Percentiles rank a stretch among this genome's conserved stretches.
These are phyloP conservation scores for Scutellaria baicalensis DNA, from an alignment of 257 asterid species.

Conservation along the genomic window DNA sequence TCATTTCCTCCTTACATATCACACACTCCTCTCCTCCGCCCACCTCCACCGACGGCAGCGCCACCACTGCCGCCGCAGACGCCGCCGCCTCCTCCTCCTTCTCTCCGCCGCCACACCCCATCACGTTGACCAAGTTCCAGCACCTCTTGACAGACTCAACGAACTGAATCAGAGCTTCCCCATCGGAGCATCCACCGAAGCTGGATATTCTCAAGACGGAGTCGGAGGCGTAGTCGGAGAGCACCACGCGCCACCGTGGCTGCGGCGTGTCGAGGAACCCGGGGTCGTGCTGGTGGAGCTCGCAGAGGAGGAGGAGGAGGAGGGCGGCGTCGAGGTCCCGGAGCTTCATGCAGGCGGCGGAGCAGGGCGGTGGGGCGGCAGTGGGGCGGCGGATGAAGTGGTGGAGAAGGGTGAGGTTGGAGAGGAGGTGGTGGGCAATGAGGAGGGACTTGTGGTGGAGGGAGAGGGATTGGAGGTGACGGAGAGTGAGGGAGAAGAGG, in stretches of 20 bases:
- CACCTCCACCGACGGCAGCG: slow-evolving; percentile 55
- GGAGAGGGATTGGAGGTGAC: slow-evolving; percentile 71
- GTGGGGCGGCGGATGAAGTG: slow-evolving; percentile 19
- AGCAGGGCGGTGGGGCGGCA: neutral
- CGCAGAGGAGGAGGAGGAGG: slow-evolving; percentile 79
- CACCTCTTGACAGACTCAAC: slow-evolving; percentile 46
- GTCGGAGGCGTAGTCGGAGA: slow-evolving; percentile 29
- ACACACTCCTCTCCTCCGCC: slow-evolving; percentile 46
- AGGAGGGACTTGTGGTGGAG: slow-evolving; percentile 73
- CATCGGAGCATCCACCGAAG: slow-evolving; percentile 34
- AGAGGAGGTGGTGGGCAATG: slow-evolving; percentile 68
- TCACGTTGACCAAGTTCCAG: slow-evolving; percentile 39
- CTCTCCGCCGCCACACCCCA: slow-evolving; percentile 26
- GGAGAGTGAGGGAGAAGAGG: slow-evolving; percentile 70
- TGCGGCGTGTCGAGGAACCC: slow-evolving; percentile 42
- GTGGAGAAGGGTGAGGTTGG: slow-evolving; percentile 41
- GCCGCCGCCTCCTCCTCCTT: slow-evolving; percentile 42
- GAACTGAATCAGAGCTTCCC: slow-evolving; percentile 44
- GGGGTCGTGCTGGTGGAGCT: slow-evolving; percentile 47
- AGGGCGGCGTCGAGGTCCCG: slow-evolving; percentile 70
- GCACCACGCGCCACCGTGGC: slow-evolving; percentile 44
- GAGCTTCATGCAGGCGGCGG: slow-evolving; percentile 35
- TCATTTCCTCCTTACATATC: slow-evolving; percentile 76
- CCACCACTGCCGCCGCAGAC: slow-evolving; percentile 56
- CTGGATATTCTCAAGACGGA: slow-evolving; percentile 31